phyloP scores from a whole-genome alignment of 164 flowering plant genomes.

The Aristolochia contorta region DNA sequence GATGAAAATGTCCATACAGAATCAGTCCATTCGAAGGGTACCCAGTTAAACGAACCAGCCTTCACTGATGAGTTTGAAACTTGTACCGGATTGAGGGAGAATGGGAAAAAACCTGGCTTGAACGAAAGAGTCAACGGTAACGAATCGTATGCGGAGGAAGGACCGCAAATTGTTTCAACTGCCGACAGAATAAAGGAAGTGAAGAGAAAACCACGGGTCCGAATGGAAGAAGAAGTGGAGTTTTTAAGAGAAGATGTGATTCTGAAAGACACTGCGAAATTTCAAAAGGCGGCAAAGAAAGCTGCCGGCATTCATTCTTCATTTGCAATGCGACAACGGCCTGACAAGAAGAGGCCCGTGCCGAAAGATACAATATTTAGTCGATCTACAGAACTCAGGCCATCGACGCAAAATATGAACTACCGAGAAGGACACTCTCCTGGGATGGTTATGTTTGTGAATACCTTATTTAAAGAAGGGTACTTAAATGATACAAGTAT shows the following conservation, averaged over 20 bases:
- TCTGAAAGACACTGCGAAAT: background rate
- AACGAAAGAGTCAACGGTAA: background rate
- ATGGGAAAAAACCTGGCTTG: background rate
- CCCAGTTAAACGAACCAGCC: background rate
- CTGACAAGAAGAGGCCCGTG: background rate
- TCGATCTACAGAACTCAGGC: too few relatives aligned
- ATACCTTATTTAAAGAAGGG: slow-evolving; percentile 12
- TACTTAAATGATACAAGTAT: slow-evolving; percentile 14
- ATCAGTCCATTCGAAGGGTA: background rate
- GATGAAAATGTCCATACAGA: background rate
- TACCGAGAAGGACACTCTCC: slow-evolving; percentile 8
- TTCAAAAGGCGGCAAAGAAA: slow-evolving; percentile 1
- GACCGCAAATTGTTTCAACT: background rate
- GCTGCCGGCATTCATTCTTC: slow-evolving; percentile 1
- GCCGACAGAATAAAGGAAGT: slow-evolving; percentile 4
- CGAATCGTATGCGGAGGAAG: slow-evolving; percentile 3
- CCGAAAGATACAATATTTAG: background rate
- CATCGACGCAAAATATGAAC: background rate
- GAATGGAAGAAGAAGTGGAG: slow-evolving; percentile 13
- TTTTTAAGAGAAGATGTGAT: slow-evolving; percentile 2
- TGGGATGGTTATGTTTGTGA: slow-evolving; percentile 13
- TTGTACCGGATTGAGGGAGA: background rate
- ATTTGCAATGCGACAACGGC: background rate
- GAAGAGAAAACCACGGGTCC: slow-evolving; percentile 9
- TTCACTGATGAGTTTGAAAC: background rate